phyloP scores from a whole-genome alignment of 306 rosid species.

The Cucurbita moschata region DNA sequence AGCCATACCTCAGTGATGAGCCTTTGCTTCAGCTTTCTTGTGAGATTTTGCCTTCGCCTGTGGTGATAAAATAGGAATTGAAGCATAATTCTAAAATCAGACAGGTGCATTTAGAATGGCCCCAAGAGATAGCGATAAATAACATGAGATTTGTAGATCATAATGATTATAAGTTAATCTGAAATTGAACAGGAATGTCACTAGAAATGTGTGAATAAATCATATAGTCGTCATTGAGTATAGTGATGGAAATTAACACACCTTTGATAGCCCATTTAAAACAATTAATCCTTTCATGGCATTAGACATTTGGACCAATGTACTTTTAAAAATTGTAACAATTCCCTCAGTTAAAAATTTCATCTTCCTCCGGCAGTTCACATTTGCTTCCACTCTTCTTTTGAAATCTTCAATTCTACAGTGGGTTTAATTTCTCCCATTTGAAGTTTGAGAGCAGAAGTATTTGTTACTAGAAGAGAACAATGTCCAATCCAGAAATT shows the following conservation, averaged over 20 bases:
- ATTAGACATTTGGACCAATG: background rate
- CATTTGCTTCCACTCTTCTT: no score
- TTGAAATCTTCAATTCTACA: no score
- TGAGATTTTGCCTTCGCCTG: constrained; percentile 87
- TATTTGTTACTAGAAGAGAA: no score
- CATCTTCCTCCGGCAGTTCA: no score
- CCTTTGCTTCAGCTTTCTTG: constrained; percentile 40
- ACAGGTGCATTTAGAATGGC: background rate
- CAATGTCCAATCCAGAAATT: no score
- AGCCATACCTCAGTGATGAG: constrained; percentile 54
- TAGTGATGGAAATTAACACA: background rate
- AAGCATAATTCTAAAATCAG: background rate
- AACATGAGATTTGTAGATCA: background rate
- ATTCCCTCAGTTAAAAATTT: no score
- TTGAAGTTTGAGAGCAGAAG: no score
- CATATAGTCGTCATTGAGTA: background rate
- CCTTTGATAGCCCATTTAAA: background rate
- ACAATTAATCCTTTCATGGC: background rate
- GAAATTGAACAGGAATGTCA: background rate
- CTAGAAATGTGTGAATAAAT: background rate
- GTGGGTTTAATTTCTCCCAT: no score
- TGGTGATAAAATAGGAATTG: background rate
- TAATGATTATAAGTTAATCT: background rate
- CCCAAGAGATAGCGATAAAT: background rate
- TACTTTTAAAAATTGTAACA: no score